A percentile compares a stretch with the other conserved stretches of the same genome.
These are phyloP conservation scores for Conticribra guillardii DNA, from an alignment of 108 stramenopile species.

Conservation along the genomic window DNA sequence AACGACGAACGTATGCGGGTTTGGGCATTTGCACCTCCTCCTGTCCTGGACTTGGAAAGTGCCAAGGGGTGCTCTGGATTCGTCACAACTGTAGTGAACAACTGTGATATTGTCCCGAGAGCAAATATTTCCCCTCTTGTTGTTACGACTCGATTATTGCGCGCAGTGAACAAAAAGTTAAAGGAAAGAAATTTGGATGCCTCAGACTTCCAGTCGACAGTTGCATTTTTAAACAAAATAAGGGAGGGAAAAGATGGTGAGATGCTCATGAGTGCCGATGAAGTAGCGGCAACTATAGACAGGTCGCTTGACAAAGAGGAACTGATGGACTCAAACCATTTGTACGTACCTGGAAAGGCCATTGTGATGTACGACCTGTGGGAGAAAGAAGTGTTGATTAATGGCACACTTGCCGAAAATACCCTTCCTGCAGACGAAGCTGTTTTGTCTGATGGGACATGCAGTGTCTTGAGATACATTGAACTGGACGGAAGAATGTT, in stretches of 20 bases:
- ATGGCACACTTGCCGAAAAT: no score
- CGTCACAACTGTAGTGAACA: slow-evolving; percentile 67
- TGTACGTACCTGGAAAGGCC: slow-evolving; percentile 52
- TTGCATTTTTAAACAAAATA: slow-evolving; percentile 20
- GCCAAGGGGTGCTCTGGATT: slow-evolving; percentile 48
- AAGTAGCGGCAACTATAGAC: slow-evolving; percentile 22
- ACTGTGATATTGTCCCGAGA: slow-evolving; percentile 63
- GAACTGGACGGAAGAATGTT: background rate
- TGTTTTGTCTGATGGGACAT: background rate
- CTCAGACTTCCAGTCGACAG: slow-evolving; percentile 17
- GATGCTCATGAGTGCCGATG: slow-evolving; percentile 42
- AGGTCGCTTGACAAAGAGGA: slow-evolving; percentile 14
- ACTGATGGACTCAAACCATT: slow-evolving; percentile 46
- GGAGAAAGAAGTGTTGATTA: slow-evolving; percentile 18
- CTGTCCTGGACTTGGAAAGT: slow-evolving; percentile 44
- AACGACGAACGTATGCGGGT: slow-evolving; percentile 26
- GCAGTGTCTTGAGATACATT: background rate
- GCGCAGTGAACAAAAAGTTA: slow-evolving; percentile 43
- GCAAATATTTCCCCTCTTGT: slow-evolving; percentile 38
- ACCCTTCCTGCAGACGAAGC: background rate
- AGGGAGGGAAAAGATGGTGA: slow-evolving; percentile 36
- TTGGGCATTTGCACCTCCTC: slow-evolving; percentile 65
- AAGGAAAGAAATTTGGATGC: slow-evolving; percentile 35
- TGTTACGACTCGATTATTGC: slow-evolving; percentile 35
- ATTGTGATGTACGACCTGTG: slow-evolving; percentile 48